These are phyloP conservation scores for Odontarrhena argentea DNA, from an alignment of 345 rosid species.

Conservation along the genomic window DNA sequence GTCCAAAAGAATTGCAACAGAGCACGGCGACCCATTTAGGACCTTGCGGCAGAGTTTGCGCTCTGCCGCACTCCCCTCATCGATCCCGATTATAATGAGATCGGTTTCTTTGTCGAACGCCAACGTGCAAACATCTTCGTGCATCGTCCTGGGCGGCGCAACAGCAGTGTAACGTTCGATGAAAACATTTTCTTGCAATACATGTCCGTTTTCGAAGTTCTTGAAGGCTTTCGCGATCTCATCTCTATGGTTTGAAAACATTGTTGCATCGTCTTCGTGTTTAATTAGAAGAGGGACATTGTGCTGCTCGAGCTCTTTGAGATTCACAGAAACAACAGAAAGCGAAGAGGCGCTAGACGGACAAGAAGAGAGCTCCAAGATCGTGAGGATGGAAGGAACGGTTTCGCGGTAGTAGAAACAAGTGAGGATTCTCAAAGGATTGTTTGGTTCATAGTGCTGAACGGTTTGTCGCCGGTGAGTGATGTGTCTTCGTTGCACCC, in stretches of 20 bases:
- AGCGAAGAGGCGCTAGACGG: slow-evolving; percentile 30
- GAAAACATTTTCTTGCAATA: background rate
- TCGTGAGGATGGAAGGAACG: slow-evolving; percentile 36
- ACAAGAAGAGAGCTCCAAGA: slow-evolving; percentile 40
- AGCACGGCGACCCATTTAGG: slow-evolving; percentile 36
- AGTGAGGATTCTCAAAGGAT: slow-evolving; percentile 40
- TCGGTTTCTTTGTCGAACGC: slow-evolving; percentile 38
- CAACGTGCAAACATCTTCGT: slow-evolving; percentile 46
- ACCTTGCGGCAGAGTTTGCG: slow-evolving; percentile 27
- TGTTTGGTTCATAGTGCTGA: slow-evolving; percentile 16
- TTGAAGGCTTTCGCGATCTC: slow-evolving; percentile 30
- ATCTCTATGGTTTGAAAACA: slow-evolving; percentile 12
- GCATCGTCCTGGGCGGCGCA: slow-evolving; percentile 43
- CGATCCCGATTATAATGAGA: slow-evolving; percentile 39
- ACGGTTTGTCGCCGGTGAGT: slow-evolving; percentile 36
- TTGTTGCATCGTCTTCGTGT: slow-evolving; percentile 8
- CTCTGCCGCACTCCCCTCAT: slow-evolving; percentile 6
- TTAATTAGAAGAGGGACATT: slow-evolving; percentile 22
- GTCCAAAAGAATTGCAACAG: slow-evolving; percentile 38
- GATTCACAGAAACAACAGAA: slow-evolving; percentile 36
- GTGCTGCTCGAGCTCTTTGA: slow-evolving; percentile 33
- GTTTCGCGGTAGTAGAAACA: slow-evolving; percentile 37
- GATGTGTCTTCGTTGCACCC: slow-evolving; percentile 38
- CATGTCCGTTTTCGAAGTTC: slow-evolving; percentile 3
- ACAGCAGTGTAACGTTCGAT: slow-evolving; percentile 40